Percentiles rank a stretch among this genome's conserved stretches.
Conservation (phyloP, 768 basidiomycete species). For the Mycena maculata region DNA sequence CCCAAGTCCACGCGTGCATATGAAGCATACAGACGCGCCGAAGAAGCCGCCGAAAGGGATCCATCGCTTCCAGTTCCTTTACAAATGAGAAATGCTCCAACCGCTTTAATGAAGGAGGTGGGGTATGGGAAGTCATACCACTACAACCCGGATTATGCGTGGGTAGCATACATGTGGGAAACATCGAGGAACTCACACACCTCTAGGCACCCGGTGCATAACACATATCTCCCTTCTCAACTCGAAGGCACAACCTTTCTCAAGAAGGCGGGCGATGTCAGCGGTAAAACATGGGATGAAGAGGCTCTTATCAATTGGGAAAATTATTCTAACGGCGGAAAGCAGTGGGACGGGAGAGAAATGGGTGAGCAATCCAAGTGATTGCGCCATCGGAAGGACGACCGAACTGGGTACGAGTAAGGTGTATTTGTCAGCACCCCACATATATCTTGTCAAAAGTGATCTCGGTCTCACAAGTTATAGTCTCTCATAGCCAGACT, state of each 20-base stretch:
- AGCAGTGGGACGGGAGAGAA: constrained; percentile 58
- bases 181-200: constrained; percentile 19
- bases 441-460: no score
- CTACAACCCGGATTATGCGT: constrained; percentile 72
- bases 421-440: no score
- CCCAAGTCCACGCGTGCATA: constrained; percentile 86
- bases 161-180: constrained; percentile 36
- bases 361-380: background rate
- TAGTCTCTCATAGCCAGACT: background rate
- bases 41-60: constrained; percentile 67
- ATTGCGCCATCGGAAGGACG: background rate
- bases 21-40: constrained; percentile 79
- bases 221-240: constrained; percentile 69
- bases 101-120: constrained; percentile 73
- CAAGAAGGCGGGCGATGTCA: constrained; percentile 53
- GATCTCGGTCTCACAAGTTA: no score
- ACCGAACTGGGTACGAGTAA: no score
- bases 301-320: constrained; percentile 68
- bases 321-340: constrained; percentile 58
- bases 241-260: constrained; percentile 59
- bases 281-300: constrained; percentile 71
- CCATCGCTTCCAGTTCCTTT: constrained; percentile 72
- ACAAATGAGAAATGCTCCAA: constrained; percentile 83
- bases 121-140: constrained; percentile 74
- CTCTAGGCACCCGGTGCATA: constrained; percentile 70